Base-by-base conservation (phyloP, 345 rosid genomes). In the Corymbia maculata region DNA sequence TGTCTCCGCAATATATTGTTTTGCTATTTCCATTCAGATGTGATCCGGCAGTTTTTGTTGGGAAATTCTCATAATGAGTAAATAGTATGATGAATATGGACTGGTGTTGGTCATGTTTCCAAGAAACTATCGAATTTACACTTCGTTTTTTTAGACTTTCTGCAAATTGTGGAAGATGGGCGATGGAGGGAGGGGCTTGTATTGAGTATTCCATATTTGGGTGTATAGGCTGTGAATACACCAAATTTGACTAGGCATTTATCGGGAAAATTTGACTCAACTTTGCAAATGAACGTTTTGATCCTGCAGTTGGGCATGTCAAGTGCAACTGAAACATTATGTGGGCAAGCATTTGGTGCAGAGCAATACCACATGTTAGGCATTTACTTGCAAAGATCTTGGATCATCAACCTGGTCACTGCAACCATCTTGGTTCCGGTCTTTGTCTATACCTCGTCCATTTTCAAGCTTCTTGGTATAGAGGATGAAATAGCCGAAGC, bases 301-400 rank as follows among this genome's bases (percentile, higher is more conserved):
- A 7, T 26, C 45, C 44, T n/a, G 75, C 86, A 89, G 90, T 28
- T 89, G 51, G 90, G 90, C 82, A 89, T 89, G 90, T 89, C 90
- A 52, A 89, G 90, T 87, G 90, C 90, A 45, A 89, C 90, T 17
- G 90, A 89, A 59, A 89, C 90, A 52, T 49, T 89, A 13, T 89
- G 90, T 36, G 90, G 90, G 10, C 90, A 89, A 84, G 90, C 90
- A 26, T 89, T 86, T 42, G 90, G 88, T 16, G 90, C 90, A 45
- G 87, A 86, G 79, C 90, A 89, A 50, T 79, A 89, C 45, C 90
- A 89, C 86, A 89, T 89, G 90, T 66, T 89, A 9, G 90, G 90
- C 22, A 86, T 86, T 70, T 89, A 89, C 61, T 79, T 89, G 45
- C 90, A 89, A 87, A 79, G 90, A 53, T 89, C 90, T 8, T 89